Evolutionary conservation across 2,329 filamentous ascomycete genomes (phyloP).

Genomic region (Xylariaceae sp.): DNA sequence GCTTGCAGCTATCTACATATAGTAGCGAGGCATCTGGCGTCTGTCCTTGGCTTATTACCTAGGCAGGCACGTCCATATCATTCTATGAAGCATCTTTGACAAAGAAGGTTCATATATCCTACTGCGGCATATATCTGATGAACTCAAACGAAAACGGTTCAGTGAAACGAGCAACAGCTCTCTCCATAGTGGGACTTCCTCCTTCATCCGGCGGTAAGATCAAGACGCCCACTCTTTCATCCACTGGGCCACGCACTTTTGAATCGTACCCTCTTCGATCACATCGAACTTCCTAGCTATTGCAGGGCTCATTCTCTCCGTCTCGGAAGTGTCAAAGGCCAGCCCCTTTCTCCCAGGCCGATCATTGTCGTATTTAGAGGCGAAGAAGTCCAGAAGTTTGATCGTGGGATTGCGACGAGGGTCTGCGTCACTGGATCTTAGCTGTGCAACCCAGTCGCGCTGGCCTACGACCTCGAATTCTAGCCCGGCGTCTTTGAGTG

Average conservation of each 20-base stretch:
- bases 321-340: not conserved
- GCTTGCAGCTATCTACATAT: too few species aligned
- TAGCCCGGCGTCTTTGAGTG: conserved; percentile 40
- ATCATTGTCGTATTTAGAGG: conserved; percentile 46
- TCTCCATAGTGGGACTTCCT: conserved; percentile 30
- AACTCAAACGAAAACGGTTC: too few species aligned
- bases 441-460: conserved; percentile 39
- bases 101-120: too few species aligned
- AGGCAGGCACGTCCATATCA: too few species aligned
- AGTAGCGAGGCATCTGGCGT: too few species aligned
- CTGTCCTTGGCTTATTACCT: too few species aligned
- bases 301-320: not conserved
- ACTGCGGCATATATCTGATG: too few species aligned
- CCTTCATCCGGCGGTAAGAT: conserved; percentile 23
- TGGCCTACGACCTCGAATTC: conserved; percentile 38
- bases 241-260: conserved; percentile 1
- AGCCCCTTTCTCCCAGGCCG: conserved; percentile 24
- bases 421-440: conserved; percentile 43
- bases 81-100: too few species aligned
- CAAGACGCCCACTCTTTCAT: not conserved
- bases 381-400: conserved; percentile 49
- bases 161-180: too few species aligned
- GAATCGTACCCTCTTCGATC: not conserved
- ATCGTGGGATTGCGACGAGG: conserved; percentile 44
- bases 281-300: not conserved